phyloP scores from a whole-genome alignment of 306 rosid species.

The Cicer bijugum region DNA sequence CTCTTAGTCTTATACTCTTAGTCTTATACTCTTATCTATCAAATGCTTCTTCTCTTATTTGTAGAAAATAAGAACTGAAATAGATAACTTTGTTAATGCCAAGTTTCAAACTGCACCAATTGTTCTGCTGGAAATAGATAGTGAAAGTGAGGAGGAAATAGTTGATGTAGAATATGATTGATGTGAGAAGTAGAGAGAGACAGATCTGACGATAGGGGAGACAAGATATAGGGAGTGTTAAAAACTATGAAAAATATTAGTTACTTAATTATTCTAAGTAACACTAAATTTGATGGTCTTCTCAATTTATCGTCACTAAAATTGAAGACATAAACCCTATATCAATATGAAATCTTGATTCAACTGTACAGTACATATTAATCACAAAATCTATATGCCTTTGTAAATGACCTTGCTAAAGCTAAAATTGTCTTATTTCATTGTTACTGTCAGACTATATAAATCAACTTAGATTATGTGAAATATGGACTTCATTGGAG shows the following conservation, averaged over 20 bases:
- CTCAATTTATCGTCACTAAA: slow-evolving; percentile 20
- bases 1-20: not conserved
- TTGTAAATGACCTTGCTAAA: slow-evolving; percentile 2
- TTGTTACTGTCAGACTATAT: slow-evolving; percentile 2
- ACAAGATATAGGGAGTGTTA: slow-evolving; percentile 18
- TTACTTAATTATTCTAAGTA: slow-evolving; percentile 35
- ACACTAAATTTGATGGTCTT: slow-evolving; percentile 36
- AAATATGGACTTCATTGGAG: slow-evolving; percentile 18
- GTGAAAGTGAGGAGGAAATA: slow-evolving; percentile 17
- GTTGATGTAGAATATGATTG: slow-evolving; percentile 35
- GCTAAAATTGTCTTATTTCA: not conserved
- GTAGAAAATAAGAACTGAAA: slow-evolving; percentile 37
- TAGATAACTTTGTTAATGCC: slow-evolving; percentile 9
- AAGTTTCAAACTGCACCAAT: slow-evolving; percentile 19
- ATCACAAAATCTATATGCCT: not conserved
- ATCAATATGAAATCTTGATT: slow-evolving; percentile 19
- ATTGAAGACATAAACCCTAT: slow-evolving; percentile 13
- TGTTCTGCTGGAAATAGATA: slow-evolving; percentile 24
- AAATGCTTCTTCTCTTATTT: slow-evolving; percentile 22
- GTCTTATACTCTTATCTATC: slow-evolving; percentile 7
- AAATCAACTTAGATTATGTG: slow-evolving; percentile 19
- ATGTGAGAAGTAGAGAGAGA: slow-evolving; percentile 13
- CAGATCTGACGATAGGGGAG: not conserved
- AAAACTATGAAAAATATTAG: not conserved
- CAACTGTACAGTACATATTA: not conserved